These are phyloP conservation scores for Marasmius fiardii DNA, from an alignment of 1,284 basidiomycete species.

Conservation along the genomic window DNA sequence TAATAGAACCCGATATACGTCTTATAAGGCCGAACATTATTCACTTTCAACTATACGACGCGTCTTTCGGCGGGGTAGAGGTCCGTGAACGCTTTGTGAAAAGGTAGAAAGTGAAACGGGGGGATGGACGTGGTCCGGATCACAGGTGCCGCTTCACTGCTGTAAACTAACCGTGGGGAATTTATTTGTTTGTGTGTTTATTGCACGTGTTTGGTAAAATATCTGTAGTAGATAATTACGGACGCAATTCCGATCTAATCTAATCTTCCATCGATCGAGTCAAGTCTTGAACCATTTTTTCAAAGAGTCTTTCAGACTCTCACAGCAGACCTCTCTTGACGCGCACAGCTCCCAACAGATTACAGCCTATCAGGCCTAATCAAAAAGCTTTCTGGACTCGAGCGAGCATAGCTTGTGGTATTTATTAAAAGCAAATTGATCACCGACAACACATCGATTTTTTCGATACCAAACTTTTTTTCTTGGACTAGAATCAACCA, in stretches of 20 bases:
- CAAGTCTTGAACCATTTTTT: not conserved
- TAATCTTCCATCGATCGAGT: not conserved
- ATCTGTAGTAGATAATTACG: not conserved
- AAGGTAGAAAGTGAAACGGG: not conserved
- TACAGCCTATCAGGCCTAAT: too few relatives aligned
- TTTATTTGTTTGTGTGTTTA: not conserved
- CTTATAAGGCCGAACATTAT: constrained; percentile 68
- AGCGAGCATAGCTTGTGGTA: too few relatives aligned
- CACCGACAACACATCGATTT: too few relatives aligned
- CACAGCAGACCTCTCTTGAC: not conserved
- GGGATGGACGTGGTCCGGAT: not conserved
- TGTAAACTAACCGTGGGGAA: not conserved
- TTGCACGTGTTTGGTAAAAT: not conserved
- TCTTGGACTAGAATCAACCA: not conserved
- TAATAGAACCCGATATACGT: constrained; percentile 66
- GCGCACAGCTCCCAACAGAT: too few relatives aligned
- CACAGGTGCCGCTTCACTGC: not conserved
- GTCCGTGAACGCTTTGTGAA: not conserved
- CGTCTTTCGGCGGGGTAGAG: constrained; percentile 1
- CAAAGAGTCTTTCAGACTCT: not conserved
- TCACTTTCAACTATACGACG: not conserved
- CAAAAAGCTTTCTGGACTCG: too few relatives aligned
- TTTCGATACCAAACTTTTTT: too few relatives aligned
- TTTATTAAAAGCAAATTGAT: too few relatives aligned
- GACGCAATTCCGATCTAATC: not conserved